Evolutionary conservation across 805 yeast genomes (phyloP), one percentile per base, ranked within the genome.

Genomic region (Hanseniaspora singularis): DNA sequence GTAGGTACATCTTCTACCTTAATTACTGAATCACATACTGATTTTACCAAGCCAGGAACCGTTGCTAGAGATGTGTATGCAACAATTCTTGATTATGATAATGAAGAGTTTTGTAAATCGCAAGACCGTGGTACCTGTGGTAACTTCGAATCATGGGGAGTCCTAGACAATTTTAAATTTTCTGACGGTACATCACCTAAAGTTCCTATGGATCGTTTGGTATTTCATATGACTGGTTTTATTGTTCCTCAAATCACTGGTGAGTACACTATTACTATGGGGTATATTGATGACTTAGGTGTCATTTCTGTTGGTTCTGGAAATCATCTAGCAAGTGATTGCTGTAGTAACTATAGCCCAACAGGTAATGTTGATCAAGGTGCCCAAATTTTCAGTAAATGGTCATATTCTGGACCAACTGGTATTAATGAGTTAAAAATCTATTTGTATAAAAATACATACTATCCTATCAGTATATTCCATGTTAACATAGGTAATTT

Each of bases 261-360:
- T 24, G 16, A 8, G 9, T 33, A 32, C 24, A 23, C 32, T 15
- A 14, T 40, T 15, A 9, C 31, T 16, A 6, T 33, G 4, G 22
- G 23, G 10, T 15, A 23, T 15, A 24, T 40, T 10, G 38, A 33
- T 33, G 45, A 33, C 24, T 23, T 32, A 7, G 38, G 32, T 12
- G 18, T 33, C 14, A 14, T 40, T 16, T 15, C 22, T 23, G 14
- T 40, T 7, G 38, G 45, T 33, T 28, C 36, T 14, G 45, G 45
- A 19, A 20, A 26, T 19, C 7, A 5, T 2, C 14, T 15, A 3
- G 15, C 38, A 26, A 3, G 16, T 12, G 30, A 40, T 16, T 40
- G 45, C 26, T 40, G 45, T 33, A 9, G 5, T 12, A 32, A 18
- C 9, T 32, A 8, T 33, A 18, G 14, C 33, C 14, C 45, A 4